A percentile compares a stretch with the other conserved stretches of the same genome.
Evolutionary conservation across 106 monocot species (phyloP).

Genomic region (Agapanthus africanus): DNA sequence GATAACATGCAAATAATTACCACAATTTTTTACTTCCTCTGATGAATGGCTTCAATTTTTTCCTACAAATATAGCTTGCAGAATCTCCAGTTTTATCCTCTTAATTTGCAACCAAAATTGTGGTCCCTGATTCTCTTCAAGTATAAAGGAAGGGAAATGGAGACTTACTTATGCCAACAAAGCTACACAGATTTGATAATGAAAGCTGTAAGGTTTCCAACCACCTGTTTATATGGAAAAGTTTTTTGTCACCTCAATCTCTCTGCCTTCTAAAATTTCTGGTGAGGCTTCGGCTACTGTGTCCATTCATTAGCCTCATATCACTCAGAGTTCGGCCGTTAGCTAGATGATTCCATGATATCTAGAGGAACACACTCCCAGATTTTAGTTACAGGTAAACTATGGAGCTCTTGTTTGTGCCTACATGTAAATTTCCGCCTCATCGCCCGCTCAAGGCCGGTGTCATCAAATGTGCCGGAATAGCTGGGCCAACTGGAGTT

Average conservation of each 20-base stretch:
- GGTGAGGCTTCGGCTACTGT: background rate
- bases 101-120: background rate
- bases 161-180: background rate
- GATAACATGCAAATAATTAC: no score
- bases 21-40: no score
- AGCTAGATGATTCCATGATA: no score
- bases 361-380: no score
- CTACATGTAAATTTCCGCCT: conserved; percentile 6
- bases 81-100: background rate
- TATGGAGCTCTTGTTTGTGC: conserved; percentile 35
- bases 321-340: background rate
- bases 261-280: background rate
- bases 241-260: background rate
- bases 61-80: background rate
- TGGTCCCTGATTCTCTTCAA: background rate
- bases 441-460: background rate
- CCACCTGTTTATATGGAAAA: background rate
- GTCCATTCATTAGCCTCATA: conserved; percentile 1
- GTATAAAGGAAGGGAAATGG: background rate
- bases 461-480: conserved; percentile 36
- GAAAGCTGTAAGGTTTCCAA: background rate
- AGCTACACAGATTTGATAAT: background rate
- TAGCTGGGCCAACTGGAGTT: conserved; percentile 53
- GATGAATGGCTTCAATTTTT: no score
- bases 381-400: no score